Conservation (phyloP, 108 stramenopile genomes). For the Nitzschia putrida region DNA sequence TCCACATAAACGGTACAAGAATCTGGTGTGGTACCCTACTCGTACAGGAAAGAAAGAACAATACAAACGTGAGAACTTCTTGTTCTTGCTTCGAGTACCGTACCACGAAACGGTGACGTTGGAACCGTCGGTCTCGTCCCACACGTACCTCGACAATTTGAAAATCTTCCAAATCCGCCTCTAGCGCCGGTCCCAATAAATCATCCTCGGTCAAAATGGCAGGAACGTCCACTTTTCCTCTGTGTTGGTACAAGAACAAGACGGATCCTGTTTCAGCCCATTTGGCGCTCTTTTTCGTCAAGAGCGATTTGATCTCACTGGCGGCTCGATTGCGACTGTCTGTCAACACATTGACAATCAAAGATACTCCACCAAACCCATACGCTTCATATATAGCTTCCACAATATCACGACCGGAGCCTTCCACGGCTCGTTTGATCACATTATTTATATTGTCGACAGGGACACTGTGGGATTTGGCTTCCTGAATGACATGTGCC, state of each 20-base stretch:
- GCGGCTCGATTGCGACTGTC: constrained; percentile 86
- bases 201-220: constrained; percentile 51
- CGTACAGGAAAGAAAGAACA: no score
- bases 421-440: constrained; percentile 86
- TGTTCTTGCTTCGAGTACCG: no score
- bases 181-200: constrained; percentile 79
- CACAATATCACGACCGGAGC: constrained; percentile 71
- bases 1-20: constrained; percentile 76
- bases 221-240: constrained; percentile 75
- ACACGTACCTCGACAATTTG: constrained; percentile 43
- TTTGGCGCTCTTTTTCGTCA: constrained; percentile 77
- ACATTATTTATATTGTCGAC: constrained; percentile 87
- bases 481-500: constrained; percentile 77
- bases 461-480: constrained; percentile 82
- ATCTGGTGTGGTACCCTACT: constrained; percentile 66
- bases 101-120: no score
- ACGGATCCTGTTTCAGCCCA: constrained; percentile 87
- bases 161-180: constrained; percentile 83
- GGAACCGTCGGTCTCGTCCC: no score
- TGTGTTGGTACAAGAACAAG: constrained; percentile 84
- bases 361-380: constrained; percentile 62
- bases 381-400: constrained; percentile 76
- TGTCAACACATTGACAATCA: constrained; percentile 79
- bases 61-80: no score
- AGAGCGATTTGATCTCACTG: constrained; percentile 73